Conservation (phyloP, 495 filamentous ascomycete species). For the Talaromyces adpressus region DNA sequence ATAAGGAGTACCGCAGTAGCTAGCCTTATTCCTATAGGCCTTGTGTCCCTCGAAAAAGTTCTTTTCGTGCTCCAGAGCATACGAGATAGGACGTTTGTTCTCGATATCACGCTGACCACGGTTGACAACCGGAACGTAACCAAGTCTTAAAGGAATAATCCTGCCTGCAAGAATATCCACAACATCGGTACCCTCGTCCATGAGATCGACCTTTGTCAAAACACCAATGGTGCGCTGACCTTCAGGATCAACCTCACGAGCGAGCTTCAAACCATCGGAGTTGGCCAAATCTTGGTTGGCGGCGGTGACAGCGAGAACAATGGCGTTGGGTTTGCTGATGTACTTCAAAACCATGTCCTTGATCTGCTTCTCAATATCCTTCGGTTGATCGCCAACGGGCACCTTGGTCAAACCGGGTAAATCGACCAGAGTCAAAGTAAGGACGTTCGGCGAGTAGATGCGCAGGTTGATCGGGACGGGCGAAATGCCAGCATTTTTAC, state of each 20-base stretch:
- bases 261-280: constrained; percentile 94
- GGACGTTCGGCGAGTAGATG: constrained; percentile 96
- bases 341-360: constrained; percentile 98
- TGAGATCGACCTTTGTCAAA: constrained; percentile 97
- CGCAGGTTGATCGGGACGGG: constrained; percentile 93
- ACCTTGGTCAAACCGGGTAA: constrained; percentile 96
- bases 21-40: constrained; percentile 95
- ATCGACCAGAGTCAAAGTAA: constrained; percentile 96
- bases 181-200: constrained; percentile 99
- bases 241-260: constrained; percentile 94
- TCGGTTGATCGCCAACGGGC: constrained; percentile 95
- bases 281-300: constrained; percentile 98
- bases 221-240: constrained; percentile 98
- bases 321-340: constrained; percentile 96
- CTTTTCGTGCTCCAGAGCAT: constrained; percentile 90
- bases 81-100: constrained; percentile 89
- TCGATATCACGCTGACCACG: constrained; percentile 98
- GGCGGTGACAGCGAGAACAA: constrained; percentile 92
- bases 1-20: constrained; percentile 97
- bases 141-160: constrained; percentile 91
- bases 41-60: constrained; percentile 98
- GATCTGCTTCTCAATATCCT: constrained; percentile 97
- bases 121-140: constrained; percentile 98
- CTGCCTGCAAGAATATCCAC: constrained; percentile 98
- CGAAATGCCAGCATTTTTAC: constrained; percentile 92